These are phyloP conservation scores for Parietichytrium sp. DNA, from an alignment of 108 stramenopile genomes.

Conservation along the genomic window DNA sequence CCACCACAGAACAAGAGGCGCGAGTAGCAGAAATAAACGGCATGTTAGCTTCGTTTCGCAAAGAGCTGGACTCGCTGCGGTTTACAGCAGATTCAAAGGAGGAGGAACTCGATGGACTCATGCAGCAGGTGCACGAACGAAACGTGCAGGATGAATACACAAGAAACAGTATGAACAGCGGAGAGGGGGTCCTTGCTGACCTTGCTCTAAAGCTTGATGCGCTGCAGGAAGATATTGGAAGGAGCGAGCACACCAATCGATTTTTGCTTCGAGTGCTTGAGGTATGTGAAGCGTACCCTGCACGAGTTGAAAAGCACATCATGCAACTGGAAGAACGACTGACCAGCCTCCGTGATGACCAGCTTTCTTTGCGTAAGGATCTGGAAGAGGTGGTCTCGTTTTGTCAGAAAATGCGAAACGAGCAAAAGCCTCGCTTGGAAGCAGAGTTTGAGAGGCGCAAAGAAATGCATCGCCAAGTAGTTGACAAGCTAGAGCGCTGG, in stretches of 20 bases:
- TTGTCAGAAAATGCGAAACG: not conserved
- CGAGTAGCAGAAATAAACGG: constrained; percentile 27
- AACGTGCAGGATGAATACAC: not conserved
- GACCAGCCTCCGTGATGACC: constrained; percentile 1
- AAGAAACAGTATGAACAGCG: not conserved
- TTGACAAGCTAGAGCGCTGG: constrained; percentile 5
- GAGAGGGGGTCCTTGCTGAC: not conserved
- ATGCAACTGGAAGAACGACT: not conserved
- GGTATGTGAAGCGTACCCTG: constrained; percentile 5
- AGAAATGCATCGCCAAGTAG: not conserved
- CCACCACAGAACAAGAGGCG: constrained; percentile 20
- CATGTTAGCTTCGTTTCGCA: not conserved
- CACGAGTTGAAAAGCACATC: constrained; percentile 19
- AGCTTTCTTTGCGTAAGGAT: not conserved
- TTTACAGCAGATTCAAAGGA: not conserved
- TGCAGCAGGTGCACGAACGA: constrained; percentile 35
- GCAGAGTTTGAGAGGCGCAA: not conserved
- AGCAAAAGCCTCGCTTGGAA: not conserved
- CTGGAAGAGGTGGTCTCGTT: not conserved
- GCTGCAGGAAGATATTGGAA: not conserved
- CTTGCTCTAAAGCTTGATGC: not conserved
- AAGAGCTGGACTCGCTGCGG: not conserved
- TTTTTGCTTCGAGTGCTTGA: not conserved
- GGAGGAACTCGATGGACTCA: constrained; percentile 24
- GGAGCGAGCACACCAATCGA: not conserved